A percentile compares a stretch with the other conserved stretches of the same genome.
phyloP scores from a whole-genome alignment of 352 stramenopile genomes.

The Pythium sukuiense region DNA sequence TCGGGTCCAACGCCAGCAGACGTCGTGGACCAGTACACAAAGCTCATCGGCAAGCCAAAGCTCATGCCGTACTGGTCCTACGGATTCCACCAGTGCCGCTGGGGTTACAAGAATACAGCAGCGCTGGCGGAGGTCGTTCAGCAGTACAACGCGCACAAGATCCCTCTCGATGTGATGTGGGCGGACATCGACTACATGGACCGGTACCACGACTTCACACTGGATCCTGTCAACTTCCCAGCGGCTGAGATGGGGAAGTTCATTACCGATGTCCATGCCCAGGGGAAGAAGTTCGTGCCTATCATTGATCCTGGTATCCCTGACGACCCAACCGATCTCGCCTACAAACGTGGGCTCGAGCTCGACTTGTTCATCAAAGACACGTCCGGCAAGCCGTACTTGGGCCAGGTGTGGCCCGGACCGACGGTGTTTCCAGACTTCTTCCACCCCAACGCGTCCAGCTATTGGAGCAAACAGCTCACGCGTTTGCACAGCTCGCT shows the following conservation, averaged over 20 bases:
- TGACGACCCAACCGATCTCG: slow-evolving; percentile 43
- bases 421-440: slow-evolving; percentile 83
- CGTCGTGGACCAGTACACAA: slow-evolving; percentile 51
- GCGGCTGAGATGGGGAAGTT: slow-evolving; percentile 31
- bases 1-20: slow-evolving; percentile 36
- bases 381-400: slow-evolving; percentile 50
- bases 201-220: slow-evolving; percentile 53
- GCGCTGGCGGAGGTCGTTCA: slow-evolving; percentile 28
- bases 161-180: slow-evolving; percentile 54
- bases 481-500: slow-evolving; percentile 47
- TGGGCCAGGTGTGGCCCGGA: slow-evolving; percentile 82
- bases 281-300: slow-evolving; percentile 64
- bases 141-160: slow-evolving; percentile 37
- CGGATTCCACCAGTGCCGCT: slow-evolving; percentile 64
- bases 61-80: slow-evolving; percentile 65
- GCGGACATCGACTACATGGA: slow-evolving; percentile 64
- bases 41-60: slow-evolving; percentile 46
- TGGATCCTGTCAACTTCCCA: slow-evolving; percentile 49
- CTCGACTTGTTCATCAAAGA: slow-evolving; percentile 82
- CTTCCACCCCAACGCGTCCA: slow-evolving; percentile 59
- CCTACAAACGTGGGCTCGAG: slow-evolving; percentile 53
- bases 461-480: slow-evolving; percentile 73
- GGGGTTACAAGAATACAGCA: slow-evolving; percentile 32
- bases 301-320: slow-evolving; percentile 86
- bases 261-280: slow-evolving; percentile 50